A percentile compares a stretch with the other conserved stretches of the same genome.
Evolutionary conservation across 2,329 filamentous ascomycete species (phyloP).

Genomic region (Sphaerulina musiva): DNA sequence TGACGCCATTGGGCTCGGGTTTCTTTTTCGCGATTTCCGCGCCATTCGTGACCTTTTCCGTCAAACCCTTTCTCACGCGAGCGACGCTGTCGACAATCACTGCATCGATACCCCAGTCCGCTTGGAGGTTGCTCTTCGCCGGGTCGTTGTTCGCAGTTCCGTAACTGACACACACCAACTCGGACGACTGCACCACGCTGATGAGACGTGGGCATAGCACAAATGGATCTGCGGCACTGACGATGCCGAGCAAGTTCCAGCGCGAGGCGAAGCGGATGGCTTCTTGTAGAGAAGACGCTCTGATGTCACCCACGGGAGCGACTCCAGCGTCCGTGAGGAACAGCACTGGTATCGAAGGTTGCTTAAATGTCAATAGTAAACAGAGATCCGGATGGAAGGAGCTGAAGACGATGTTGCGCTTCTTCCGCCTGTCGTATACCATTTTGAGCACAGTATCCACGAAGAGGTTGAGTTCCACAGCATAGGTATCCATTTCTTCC

Average conservation of each 20-base stretch:
- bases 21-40: slow-evolving; percentile 5
- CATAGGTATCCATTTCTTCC: slow-evolving; percentile 94
- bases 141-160: slow-evolving; percentile 86
- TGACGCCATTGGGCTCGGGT: background rate
- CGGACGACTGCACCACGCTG: slow-evolving; percentile 86
- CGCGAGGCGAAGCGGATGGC: slow-evolving; percentile 88
- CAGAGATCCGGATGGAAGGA: slow-evolving; percentile 98
- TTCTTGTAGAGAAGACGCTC: slow-evolving; percentile 87
- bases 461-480: slow-evolving; percentile 91
- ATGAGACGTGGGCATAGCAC: slow-evolving; percentile 85
- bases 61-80: slow-evolving; percentile 84
- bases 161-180: slow-evolving; percentile 90
- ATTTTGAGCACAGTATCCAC: slow-evolving; percentile 86
- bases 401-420: slow-evolving; percentile 92
- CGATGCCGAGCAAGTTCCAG: slow-evolving; percentile 91
- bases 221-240: slow-evolving; percentile 79
- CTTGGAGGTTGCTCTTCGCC: slow-evolving; percentile 79
- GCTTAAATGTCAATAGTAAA: slow-evolving; percentile 88
- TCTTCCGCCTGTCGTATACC: slow-evolving; percentile 77
- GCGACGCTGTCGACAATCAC: slow-evolving; percentile 96
- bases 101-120: slow-evolving; percentile 90
- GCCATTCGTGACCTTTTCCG: slow-evolving; percentile 34
- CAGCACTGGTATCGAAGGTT: slow-evolving; percentile 89
- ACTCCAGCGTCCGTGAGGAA: slow-evolving; percentile 88
- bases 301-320: slow-evolving; percentile 74